Base-by-base conservation (phyloP, 1,139 yeast species). In the Hyphopichia wangnamkhiaoensis region DNA sequence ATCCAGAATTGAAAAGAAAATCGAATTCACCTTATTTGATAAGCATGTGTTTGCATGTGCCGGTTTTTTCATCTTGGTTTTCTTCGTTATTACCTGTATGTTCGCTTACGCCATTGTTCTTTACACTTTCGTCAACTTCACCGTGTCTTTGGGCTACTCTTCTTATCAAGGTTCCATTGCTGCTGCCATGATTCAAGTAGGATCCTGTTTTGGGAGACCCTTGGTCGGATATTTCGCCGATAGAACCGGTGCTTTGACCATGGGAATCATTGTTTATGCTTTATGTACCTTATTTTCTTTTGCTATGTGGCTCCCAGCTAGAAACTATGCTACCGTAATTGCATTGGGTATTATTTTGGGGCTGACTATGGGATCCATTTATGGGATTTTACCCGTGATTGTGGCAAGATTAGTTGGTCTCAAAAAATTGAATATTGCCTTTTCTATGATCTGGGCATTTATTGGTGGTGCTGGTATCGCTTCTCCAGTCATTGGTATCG, bases 301-400 rank as follows among this genome's bases (percentile, higher is more conserved):
- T 29, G 82, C 80, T 2, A 76, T 81, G 77, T 82, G 87, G 87
- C 69, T 80, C 29, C 83, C 84, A 2, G 73, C 80, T 12, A 58
- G 76, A 35, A 77, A 75, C 48, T 74, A 61, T 46, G 80, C 80
- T 2, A 74, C 80, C 3, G 71, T 79, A 2, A 36, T 54, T n/a
- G 41, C 39, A 9, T 46, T 52, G 23, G 49, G 50, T 7, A 18
- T 56, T 8, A 21, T 55, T 3, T 37, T 42, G 19, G 61, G 61
- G 1, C 34, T 40, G 3, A 36, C 47, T 21, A 50, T 52, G 40
- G 57, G 59, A 13, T 34, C 46, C 1, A 20, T 42, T 5, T 46
- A 44, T 27, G 21, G 43, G 2, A 42, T 48, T n/a, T 13, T 43
- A 26, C 46, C 47, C 1, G 41, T 45, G 3, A 41, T 50, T 13